phyloP scores from a whole-genome alignment of 768 basidiomycete genomes.

The Gymnopilus dilepis region DNA sequence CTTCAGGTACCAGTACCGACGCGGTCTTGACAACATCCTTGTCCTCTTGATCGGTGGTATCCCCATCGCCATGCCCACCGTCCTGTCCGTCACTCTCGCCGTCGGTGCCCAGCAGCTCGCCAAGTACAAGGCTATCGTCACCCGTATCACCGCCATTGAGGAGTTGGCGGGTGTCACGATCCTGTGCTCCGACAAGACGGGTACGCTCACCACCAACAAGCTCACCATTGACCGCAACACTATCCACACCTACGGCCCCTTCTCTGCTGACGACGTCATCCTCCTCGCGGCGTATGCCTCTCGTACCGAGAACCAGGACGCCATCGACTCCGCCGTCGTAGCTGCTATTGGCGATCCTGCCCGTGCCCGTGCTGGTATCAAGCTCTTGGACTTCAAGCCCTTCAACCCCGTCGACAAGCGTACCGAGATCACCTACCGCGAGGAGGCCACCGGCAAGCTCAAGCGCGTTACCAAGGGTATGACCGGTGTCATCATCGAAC shows the following conservation, averaged over 20 bases:
- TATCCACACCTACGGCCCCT: constrained; percentile 88
- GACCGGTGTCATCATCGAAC: constrained; percentile 98
- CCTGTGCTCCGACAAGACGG: constrained; percentile 98
- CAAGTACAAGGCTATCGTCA: constrained; percentile 99
- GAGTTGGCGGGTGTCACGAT: constrained; percentile 98
- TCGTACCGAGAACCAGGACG: constrained; percentile 98
- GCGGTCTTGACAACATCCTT: constrained; percentile 95
- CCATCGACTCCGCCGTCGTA: constrained; percentile 91
- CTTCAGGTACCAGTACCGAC: constrained; percentile 90
- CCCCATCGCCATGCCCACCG: constrained; percentile 99
- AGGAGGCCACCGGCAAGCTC: constrained; percentile 92
- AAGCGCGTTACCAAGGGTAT: constrained; percentile 99
- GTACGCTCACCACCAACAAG: constrained; percentile 98
- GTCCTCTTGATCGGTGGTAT: constrained; percentile 99
- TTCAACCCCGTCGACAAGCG: constrained; percentile 99
- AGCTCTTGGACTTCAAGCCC: constrained; percentile 97
- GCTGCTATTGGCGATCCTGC: constrained; percentile 71
- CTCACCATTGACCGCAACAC: constrained; percentile 95
- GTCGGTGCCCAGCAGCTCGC: constrained; percentile 99
- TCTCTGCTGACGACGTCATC: constrained; percentile 89
- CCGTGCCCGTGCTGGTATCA: constrained; percentile 90
- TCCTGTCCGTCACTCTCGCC: constrained; percentile 96
- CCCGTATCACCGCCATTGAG: constrained; percentile 99
- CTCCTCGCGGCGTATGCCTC: constrained; percentile 95
- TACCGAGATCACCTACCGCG: constrained; percentile 97